Evolutionary conservation across 2,329 filamentous ascomycete genomes (phyloP).

Genomic region (Domatiomyces globalis): DNA sequence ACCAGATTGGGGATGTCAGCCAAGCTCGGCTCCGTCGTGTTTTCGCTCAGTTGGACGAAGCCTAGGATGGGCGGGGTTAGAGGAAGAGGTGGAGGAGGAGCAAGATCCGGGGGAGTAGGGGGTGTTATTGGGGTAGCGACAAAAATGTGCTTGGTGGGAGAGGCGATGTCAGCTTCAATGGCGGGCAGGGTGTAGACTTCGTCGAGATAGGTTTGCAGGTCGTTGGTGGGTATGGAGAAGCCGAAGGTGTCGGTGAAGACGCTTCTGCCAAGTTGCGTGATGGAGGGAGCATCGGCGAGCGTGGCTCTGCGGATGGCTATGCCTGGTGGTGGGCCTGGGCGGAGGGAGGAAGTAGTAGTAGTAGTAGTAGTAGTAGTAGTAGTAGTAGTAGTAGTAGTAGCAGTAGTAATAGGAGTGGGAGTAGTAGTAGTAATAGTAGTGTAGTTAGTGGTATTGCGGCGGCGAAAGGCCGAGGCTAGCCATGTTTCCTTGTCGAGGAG

Average conservation of each 20-base stretch:
- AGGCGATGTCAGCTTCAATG: slow-evolving; percentile 8
- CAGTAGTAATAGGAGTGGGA: background rate
- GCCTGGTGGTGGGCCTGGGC: background rate
- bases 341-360: background rate
- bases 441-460: background rate
- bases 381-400: background rate
- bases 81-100: background rate
- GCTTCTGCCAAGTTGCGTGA: slow-evolving; percentile 8
- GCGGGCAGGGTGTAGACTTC: slow-evolving; percentile 8
- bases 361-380: background rate
- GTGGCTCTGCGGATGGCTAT: slow-evolving; percentile 4
- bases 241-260: slow-evolving; percentile 13
- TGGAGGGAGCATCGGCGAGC: slow-evolving; percentile 7
- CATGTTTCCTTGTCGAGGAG: background rate
- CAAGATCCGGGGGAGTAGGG: background rate
- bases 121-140: slow-evolving; percentile 5
- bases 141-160: slow-evolving; percentile 7
- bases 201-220: slow-evolving; percentile 10
- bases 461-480: background rate
- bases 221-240: slow-evolving; percentile 11
- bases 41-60: slow-evolving; percentile 12
- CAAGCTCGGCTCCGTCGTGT: slow-evolving; percentile 11
- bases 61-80: slow-evolving; percentile 1
- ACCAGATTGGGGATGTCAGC: slow-evolving; percentile 5
- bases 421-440: background rate